Conservation (phyloP, 2,329 filamentous ascomycete species). For the Eutypella sp. region DNA sequence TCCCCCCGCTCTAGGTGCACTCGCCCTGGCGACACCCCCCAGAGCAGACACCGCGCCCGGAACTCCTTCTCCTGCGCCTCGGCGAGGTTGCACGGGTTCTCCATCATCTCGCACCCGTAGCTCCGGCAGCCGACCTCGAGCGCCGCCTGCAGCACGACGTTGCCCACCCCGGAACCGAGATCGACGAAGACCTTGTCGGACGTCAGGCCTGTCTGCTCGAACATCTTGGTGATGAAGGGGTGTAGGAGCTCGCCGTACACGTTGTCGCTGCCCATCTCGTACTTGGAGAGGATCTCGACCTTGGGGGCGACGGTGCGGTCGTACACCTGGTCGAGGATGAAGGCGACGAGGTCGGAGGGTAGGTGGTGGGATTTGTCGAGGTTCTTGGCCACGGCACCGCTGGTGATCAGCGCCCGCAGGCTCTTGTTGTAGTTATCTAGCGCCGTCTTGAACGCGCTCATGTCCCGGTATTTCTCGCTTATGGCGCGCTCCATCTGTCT, state of each 20-base stretch:
- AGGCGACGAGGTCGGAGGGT: constrained; percentile 66
- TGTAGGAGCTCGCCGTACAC: constrained; percentile 91
- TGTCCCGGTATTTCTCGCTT: constrained; percentile 58
- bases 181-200: constrained; percentile 89
- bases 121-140: constrained; percentile 90
- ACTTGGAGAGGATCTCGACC: constrained; percentile 77
- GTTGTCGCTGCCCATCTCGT: constrained; percentile 86
- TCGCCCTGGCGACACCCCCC: constrained; percentile 76
- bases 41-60: constrained; percentile 75
- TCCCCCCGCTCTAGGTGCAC: constrained; percentile 80
- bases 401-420: constrained; percentile 59
- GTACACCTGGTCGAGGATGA: constrained; percentile 84
- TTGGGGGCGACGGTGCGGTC: constrained; percentile 86
- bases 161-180: constrained; percentile 91
- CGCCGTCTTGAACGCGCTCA: constrained; percentile 65
- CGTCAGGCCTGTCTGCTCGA: constrained; percentile 71
- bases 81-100: constrained; percentile 79
- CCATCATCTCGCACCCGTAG: constrained; percentile 96
- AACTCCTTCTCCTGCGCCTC: constrained; percentile 80
- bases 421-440: constrained; percentile 73
- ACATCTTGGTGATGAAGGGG: constrained; percentile 76
- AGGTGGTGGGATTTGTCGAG: constrained; percentile 66
- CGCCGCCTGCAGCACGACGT: constrained; percentile 90
- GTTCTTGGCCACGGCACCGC: constrained; percentile 68
- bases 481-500: constrained; percentile 73